A percentile compares a stretch with the other conserved stretches of the same genome.
These are phyloP conservation scores for Porcisia hertigi DNA, from an alignment of 208 protist species.

Conservation along the genomic window DNA sequence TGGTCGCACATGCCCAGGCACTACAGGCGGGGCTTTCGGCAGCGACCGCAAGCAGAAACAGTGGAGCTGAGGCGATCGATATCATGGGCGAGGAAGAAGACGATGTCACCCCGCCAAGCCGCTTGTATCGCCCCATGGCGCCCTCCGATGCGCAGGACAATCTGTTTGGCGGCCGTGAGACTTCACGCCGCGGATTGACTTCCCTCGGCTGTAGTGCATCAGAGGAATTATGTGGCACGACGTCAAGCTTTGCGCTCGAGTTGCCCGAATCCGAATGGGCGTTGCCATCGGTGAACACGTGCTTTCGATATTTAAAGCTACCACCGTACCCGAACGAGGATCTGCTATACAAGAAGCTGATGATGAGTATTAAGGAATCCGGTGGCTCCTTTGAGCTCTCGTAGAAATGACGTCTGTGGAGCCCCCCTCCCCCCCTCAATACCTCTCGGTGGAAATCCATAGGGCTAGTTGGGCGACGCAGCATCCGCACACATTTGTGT, in stretches of 20 bases:
- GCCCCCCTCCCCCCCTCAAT: neutral
- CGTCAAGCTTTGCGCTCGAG: neutral
- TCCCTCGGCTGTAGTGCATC: slow-evolving; percentile 9
- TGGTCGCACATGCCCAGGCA: slow-evolving; percentile 21
- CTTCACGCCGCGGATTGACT: slow-evolving; percentile 3
- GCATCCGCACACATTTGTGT: neutral
- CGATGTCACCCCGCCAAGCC: slow-evolving; percentile 3
- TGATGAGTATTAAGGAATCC: slow-evolving; percentile 75
- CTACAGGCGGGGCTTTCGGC: slow-evolving; percentile 15
- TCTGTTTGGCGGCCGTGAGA: slow-evolving; percentile 9
- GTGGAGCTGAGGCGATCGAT: neutral
- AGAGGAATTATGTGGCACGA: slow-evolving; percentile 10
- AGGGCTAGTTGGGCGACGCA: neutral
- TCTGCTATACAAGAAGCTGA: slow-evolving; percentile 82
- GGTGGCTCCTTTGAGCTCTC: slow-evolving; percentile 89
- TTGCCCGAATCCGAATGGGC: slow-evolving; percentile 67
- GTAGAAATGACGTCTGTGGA: slow-evolving; percentile 17
- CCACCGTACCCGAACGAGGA: slow-evolving; percentile 87
- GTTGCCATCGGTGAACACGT: slow-evolving; percentile 91
- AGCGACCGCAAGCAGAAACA: neutral
- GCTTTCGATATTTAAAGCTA: slow-evolving; percentile 91
- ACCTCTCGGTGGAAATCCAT: neutral
- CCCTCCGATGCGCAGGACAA: slow-evolving; percentile 22
- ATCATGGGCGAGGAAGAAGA: slow-evolving; percentile 31
- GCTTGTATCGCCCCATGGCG: slow-evolving; percentile 15